Evolutionary conservation across 345 rosid species (phyloP).

Genomic region (Sapria himalayana): DNA sequence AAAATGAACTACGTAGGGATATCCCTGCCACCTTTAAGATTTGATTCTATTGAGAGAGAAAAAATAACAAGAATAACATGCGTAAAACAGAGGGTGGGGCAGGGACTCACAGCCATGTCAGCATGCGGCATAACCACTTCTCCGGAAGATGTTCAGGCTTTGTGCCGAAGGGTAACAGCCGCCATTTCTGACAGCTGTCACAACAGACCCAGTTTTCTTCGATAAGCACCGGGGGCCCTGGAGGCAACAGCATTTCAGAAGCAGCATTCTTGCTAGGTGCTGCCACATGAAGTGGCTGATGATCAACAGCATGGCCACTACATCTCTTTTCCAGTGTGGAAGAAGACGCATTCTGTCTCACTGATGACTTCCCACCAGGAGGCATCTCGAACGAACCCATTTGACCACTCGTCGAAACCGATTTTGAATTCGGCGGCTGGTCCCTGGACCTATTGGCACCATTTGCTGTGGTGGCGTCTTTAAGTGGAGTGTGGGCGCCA

Average conservation of each 20-base stretch:
- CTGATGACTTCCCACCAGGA: conserved; percentile 12
- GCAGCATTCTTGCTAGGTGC: conserved; percentile 14
- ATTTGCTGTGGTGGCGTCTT: no score
- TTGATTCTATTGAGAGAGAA: not conserved
- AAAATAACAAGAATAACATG: not conserved
- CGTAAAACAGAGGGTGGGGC: no score
- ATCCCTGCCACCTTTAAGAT: no score
- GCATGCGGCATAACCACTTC: conserved; percentile 64
- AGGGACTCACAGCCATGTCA: conserved; percentile 62
- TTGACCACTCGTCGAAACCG: conserved; percentile 5
- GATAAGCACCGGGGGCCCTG: conserved; percentile 11
- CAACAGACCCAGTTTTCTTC: conserved; percentile 41
- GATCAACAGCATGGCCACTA: conserved; percentile 12
- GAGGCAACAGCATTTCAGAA: conserved; percentile 15
- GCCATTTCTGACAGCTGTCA: conserved; percentile 52
- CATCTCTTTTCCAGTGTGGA: conserved; percentile 15
- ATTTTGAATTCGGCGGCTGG: conserved; percentile 8
- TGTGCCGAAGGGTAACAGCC: conserved; percentile 32
- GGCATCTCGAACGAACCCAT: conserved; percentile 6
- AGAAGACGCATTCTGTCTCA: conserved; percentile 9
- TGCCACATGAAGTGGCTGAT: conserved; percentile 8
- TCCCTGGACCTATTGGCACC: conserved; percentile 10
- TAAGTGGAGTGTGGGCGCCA: no score
- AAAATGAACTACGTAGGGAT: no score
- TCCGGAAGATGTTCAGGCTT: conserved; percentile 38